Base-by-base conservation (phyloP, 164 flowering plant genomes). In the Santalum album region DNA sequence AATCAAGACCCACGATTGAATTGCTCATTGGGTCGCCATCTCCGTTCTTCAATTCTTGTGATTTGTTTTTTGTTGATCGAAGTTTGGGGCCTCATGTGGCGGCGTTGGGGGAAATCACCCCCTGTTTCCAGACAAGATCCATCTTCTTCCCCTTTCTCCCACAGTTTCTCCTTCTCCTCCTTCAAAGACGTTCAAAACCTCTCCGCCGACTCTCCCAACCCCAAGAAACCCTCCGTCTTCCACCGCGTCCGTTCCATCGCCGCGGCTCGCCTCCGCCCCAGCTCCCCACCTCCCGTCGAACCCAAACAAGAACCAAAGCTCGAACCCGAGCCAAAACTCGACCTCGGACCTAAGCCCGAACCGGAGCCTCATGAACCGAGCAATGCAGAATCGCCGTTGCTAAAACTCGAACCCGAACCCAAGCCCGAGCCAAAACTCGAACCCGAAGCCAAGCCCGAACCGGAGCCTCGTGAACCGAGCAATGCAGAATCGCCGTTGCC, bases 201-300 rank as follows among this genome's bases (percentile, higher is more conserved):
- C 45, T 11, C 4, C 45, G 6, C 45, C 45, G 21, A n/a, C 5
- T 19, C 19, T 20, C 20, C 45, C 45, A 20, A 2, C 45, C 20
- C 45, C 45, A 17, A 42, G 5, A 42, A 18, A 18, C 11, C 21
- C 45, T 17, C 45, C 45, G 21, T 42, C 45, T 42, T 42, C 45
- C 45, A 42, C 21, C 45, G 45, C 45, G 21, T 10, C 45, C 5
- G 21, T 6, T 12, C 24, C 34, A 17, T 15, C 54, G 18, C 42
- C 56, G 44, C 29, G 51, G 44, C 29, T 22, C 34, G 14, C 55
- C 55, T 54, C 54, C 32, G 35, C 2, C 19, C 52, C 55, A n/a
- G n/a, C n/a, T n/a, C n/a, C n/a, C n/a, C n/a, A n/a, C n/a, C n/a
- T n/a, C n/a, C n/a, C n/a, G n/a, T n/a, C n/a, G n/a, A n/a, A n/a